These are phyloP conservation scores for Yamadazyma triangularis DNA, from an alignment of 1,139 yeast species.

Conservation along the genomic window DNA sequence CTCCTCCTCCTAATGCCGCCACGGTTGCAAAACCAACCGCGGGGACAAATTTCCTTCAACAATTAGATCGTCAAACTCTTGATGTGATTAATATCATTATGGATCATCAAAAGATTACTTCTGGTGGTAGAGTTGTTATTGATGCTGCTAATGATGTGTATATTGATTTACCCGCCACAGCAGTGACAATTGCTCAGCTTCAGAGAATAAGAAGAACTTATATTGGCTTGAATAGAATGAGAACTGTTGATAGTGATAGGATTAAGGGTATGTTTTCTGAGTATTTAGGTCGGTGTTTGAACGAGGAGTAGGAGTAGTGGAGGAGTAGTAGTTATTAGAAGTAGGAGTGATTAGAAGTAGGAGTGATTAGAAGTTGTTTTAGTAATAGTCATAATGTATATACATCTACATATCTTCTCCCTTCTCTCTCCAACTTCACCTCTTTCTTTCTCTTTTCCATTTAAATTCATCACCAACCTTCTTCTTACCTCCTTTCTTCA, in stretches of 20 bases:
- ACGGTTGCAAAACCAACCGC: constrained; percentile 70
- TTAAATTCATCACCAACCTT: constrained; percentile 68
- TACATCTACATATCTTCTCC: no score
- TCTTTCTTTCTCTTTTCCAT: constrained; percentile 85
- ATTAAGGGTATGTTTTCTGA: constrained; percentile 72
- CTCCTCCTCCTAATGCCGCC: constrained; percentile 74
- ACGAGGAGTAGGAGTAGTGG: no score
- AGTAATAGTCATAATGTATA: no score
- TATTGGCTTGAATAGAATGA: constrained; percentile 71
- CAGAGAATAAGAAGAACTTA: constrained; percentile 84
- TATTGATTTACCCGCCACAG: constrained; percentile 60
- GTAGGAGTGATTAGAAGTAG: no score
- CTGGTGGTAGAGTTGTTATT: constrained; percentile 48
- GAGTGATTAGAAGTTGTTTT: no score
- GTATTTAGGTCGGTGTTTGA: constrained; percentile 59
- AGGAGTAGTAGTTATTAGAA: no score
- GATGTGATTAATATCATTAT: constrained; percentile 54
- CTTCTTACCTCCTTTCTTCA: constrained; percentile 87
- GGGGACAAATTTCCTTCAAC: constrained; percentile 70
- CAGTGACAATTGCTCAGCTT: constrained; percentile 69
- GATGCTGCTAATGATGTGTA: constrained; percentile 31
- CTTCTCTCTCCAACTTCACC: no score
- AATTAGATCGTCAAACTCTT: constrained; percentile 71
- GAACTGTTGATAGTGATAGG: constrained; percentile 63
- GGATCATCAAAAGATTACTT: constrained; percentile 56